Evolutionary conservation across 2,329 filamentous ascomycete genomes (phyloP).

Genomic region (Malbranchea cinnamomea): DNA sequence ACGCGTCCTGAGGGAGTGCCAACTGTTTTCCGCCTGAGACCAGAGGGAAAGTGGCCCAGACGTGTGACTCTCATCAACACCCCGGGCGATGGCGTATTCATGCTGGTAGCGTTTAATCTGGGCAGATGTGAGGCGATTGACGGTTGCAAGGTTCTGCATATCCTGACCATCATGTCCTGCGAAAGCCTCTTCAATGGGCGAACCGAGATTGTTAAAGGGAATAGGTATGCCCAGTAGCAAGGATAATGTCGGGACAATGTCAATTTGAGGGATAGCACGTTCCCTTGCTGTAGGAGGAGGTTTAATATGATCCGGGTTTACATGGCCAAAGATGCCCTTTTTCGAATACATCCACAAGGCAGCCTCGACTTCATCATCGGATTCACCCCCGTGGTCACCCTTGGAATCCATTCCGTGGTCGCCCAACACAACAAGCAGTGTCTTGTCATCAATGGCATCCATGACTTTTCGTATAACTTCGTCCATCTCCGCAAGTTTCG

Average conservation of each 20-base stretch:
- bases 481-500: constrained; percentile 88
- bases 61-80: constrained; percentile 46
- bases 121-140: constrained; percentile 62
- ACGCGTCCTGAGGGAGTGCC: constrained; percentile 30
- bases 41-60: constrained; percentile 45
- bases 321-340: constrained; percentile 67
- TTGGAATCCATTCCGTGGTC: constrained; percentile 98
- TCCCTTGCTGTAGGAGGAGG: constrained; percentile 57
- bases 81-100: constrained; percentile 61
- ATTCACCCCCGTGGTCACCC: constrained; percentile 96
- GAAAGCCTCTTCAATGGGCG: constrained; percentile 89
- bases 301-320: constrained; percentile 41
- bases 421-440: constrained; percentile 89
- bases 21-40: constrained; percentile 41
- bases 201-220: constrained; percentile 88
- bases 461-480: constrained; percentile 58
- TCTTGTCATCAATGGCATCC: constrained; percentile 62
- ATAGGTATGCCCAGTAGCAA: constrained; percentile 82
- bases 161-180: constrained; percentile 46
- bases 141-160: constrained; percentile 62
- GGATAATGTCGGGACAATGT: constrained; percentile 82
- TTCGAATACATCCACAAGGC: constrained; percentile 98
- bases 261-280: constrained; percentile 66
- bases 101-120: constrained; percentile 82
- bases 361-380: constrained; percentile 86